Evolutionary conservation across 2,329 filamentous ascomycete genomes (phyloP).

Genomic region (Cadophora sp.): DNA sequence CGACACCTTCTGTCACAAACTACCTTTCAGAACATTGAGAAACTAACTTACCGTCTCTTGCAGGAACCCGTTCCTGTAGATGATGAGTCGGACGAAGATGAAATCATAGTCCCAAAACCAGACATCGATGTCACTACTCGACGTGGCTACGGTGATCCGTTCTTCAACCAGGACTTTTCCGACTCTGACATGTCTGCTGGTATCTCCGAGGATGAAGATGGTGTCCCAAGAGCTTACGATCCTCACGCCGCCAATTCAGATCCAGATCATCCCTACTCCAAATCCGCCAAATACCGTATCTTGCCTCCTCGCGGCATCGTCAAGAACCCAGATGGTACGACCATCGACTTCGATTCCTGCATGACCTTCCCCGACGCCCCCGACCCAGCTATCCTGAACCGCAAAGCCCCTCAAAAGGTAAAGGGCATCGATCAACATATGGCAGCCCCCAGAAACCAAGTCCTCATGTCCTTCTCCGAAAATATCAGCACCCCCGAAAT

Average conservation of each 20-base stretch:
- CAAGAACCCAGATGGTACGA: neutral
- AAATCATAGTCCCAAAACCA: neutral
- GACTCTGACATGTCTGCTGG: neutral
- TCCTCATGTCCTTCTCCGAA: neutral
- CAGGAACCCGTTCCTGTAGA: neutral
- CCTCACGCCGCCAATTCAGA: neutral
- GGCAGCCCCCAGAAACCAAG: no score
- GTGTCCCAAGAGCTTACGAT: neutral
- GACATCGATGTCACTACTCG: no score
- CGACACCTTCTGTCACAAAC: no score
- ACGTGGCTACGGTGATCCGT: neutral
- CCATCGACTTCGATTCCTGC: slow-evolving; percentile 5
- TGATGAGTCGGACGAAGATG: neutral
- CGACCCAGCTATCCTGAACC: neutral
- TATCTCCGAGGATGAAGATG: slow-evolving; percentile 5
- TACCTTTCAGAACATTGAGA: neutral
- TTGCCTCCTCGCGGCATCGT: slow-evolving; percentile 11
- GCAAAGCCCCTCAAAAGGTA: neutral
- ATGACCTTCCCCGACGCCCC: slow-evolving; percentile 7
- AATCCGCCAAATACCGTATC: slow-evolving; percentile 10
- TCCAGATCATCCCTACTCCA: neutral
- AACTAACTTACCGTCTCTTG: neutral
- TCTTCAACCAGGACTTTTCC: slow-evolving; percentile 9
- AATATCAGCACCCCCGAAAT: neutral
- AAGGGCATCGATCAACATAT: neutral